Evolutionary conservation across 2,329 filamentous ascomycete species (phyloP).

Genomic region (Fusarium sp.): DNA sequence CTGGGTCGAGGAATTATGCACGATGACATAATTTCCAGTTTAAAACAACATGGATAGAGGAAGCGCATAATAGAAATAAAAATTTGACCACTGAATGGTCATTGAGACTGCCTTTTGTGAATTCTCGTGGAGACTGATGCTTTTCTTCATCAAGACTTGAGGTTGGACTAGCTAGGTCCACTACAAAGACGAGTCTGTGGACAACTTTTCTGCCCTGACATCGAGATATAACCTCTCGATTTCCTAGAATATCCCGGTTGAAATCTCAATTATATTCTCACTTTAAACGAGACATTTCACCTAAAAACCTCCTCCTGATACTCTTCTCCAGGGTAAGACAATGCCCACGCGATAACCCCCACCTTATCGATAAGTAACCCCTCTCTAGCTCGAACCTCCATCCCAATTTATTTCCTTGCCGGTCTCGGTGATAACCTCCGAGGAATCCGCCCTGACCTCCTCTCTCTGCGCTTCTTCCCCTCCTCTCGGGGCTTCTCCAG

Average conservation of each 20-base stretch:
- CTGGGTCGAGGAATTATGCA: neutral
- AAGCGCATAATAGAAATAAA: neutral
- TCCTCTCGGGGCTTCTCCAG: slow-evolving; percentile 6
- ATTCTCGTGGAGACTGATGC: neutral
- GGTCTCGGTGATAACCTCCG: slow-evolving; percentile 39
- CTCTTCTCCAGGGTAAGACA: slow-evolving; percentile 23
- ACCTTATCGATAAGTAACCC: slow-evolving; percentile 41
- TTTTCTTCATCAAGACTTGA: no score
- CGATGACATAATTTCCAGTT: neutral
- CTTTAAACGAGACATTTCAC: neutral
- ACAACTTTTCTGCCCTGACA: neutral
- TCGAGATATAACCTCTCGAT: neutral
- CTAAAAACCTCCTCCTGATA: neutral
- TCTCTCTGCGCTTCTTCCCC: neutral
- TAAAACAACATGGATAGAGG: neutral
- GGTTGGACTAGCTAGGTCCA: neutral
- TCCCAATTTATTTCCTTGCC: slow-evolving; percentile 35
- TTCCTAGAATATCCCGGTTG: accelerated
- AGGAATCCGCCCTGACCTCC: slow-evolving; percentile 11
- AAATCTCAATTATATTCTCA: neutral
- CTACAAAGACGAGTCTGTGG: neutral
- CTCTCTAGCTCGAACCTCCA: slow-evolving; percentile 8
- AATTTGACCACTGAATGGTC: no score
- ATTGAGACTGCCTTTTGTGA: neutral
- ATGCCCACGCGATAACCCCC: neutral